These are phyloP conservation scores for Pichia cactophila DNA, from an alignment of 1,139 yeast genomes.

Conservation along the genomic window DNA sequence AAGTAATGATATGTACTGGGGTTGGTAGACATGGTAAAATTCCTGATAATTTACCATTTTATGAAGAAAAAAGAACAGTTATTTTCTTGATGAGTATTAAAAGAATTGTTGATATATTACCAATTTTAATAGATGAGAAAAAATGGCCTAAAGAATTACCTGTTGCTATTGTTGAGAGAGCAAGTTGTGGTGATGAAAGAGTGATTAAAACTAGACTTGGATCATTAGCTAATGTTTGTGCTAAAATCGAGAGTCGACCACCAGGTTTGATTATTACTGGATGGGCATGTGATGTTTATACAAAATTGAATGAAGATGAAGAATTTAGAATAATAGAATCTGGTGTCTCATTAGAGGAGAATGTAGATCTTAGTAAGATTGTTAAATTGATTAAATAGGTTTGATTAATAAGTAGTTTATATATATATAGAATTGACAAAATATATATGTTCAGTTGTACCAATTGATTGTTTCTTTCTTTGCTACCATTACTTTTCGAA, in stretches of 20 bases:
- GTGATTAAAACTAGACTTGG: constrained; percentile 66
- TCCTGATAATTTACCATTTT: constrained; percentile 67
- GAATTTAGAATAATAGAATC: constrained; percentile 48
- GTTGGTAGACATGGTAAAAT: constrained; percentile 84
- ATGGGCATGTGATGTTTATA: constrained; percentile 60
- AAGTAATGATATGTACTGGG: constrained; percentile 88
- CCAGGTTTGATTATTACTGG: constrained; percentile 90
- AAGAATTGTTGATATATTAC: constrained; percentile 62
- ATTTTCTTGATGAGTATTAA: constrained; percentile 89
- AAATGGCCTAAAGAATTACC: constrained; percentile 71
- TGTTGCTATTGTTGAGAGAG: constrained; percentile 81
- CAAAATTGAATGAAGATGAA: constrained; percentile 30
- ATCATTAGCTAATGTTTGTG: constrained; percentile 64
- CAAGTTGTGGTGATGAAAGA: constrained; percentile 90
- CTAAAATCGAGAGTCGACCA: constrained; percentile 81
- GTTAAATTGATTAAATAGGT: constrained; percentile 23
- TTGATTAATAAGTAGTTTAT: neutral
- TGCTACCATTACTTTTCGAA: too few relatives aligned
- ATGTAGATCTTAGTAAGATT: constrained; percentile 70
- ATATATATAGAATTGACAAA: neutral
- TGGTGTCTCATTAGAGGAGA: constrained; percentile 44
- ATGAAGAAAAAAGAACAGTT: constrained; percentile 65
- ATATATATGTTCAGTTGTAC: neutral
- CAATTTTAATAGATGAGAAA: constrained; percentile 40
- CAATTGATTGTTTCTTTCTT: too few relatives aligned